Base-by-base conservation (phyloP, 345 rosid species). In the Eucalyptus curtisii region DNA sequence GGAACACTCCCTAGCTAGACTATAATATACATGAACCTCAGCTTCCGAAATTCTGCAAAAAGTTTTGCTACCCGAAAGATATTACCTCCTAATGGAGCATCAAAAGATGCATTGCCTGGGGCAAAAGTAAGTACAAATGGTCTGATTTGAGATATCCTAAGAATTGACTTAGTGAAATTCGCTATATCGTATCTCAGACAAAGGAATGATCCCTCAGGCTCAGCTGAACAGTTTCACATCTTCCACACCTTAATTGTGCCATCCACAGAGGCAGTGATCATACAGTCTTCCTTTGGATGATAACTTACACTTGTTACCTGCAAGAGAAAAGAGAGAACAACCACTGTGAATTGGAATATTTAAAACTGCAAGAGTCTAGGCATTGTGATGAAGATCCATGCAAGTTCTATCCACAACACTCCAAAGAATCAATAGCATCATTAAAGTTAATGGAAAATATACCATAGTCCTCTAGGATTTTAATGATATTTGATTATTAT, bases 301-400 rank as follows among this genome's bases (percentile, higher is more conserved):
- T 97, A 96, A 89, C 99, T 97, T 90, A 97, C 98, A 57, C 99
- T 97, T 66, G 98, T 96, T 55, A 97, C 97, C 99, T 97, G 93
- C 88, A 88, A 86, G 84, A 76, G 47, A 76, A 76, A 76, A 76
- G 30, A 76, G 27, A 76, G 30, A 76, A 40, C 84, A 40, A 76
- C 30, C 47, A 20, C 47, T 20, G 47, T 76, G 84, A 76, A 76
- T 76, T 20, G 30, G 84, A 76, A 20, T 76, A 76, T 76, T 76
- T 76, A 76, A 25, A 20, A 40, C 27, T 10, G 47, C 47, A 13
- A 76, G 44, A 76, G 5, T 76, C 15, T 40, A 19, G 47, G 84
- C 47, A 76, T 76, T 20, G 47, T 20, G 84, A 76, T 76, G 84
- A 76, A 40, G 16, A 76, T 76, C 84, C 30, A 3, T 20, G 47